Evolutionary conservation across 768 basidiomycete genomes (phyloP).

Genomic region (Rhodotorula toruloides): DNA sequence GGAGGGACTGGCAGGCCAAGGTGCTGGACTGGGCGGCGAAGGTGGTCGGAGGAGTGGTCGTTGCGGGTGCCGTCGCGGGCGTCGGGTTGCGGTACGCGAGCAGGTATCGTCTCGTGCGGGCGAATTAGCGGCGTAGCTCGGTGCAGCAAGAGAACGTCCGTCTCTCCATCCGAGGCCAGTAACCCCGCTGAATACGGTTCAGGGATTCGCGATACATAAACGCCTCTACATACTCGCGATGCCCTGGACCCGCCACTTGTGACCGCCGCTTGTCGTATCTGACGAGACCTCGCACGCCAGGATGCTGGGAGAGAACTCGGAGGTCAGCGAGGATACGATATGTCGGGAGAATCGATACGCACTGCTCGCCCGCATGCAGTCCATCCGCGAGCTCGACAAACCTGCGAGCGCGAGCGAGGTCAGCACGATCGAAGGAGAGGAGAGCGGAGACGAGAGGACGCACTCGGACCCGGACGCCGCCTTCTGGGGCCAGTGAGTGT

Average conservation of each 20-base stretch:
- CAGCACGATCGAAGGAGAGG: not conserved
- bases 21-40: conserved; percentile 56
- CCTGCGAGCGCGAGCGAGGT: not conserved
- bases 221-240: conserved; percentile 13
- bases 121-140: no score
- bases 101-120: not conserved
- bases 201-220: no score
- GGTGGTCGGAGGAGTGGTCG: not conserved
- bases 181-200: no score
- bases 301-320: not conserved
- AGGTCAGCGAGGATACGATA: not conserved
- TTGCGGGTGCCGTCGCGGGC: not conserved
- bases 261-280: conserved; percentile 6
- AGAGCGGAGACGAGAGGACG: not conserved
- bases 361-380: conserved; percentile 7
- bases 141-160: no score
- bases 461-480: conserved; percentile 16
- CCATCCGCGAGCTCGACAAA: conserved; percentile 12
- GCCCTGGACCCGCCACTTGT: conserved; percentile 15
- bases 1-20: conserved; percentile 63
- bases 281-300: conserved; percentile 22
- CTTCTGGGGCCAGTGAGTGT: conserved; percentile 3
- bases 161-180: no score
- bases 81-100: conserved; percentile 5
- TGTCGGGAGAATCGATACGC: not conserved